Base-by-base conservation (phyloP, 805 yeast species). In the Torulaspora quercuum region DNA sequence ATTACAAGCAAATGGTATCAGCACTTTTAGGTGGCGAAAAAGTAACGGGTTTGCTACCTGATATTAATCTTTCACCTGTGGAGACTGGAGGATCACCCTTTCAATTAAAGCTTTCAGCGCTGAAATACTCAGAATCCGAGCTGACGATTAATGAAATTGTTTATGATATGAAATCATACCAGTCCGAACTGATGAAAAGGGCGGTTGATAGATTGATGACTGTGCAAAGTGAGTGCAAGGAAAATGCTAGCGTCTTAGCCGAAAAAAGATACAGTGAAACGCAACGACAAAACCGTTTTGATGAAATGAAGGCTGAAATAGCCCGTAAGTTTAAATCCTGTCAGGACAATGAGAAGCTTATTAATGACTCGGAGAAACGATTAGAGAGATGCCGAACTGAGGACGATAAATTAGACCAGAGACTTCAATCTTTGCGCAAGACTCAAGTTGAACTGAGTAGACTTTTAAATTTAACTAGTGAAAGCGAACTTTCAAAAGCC, bases 261-360 rank as follows among this genome's bases (percentile, higher is more conserved):
- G 39, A 46, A 1, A 42, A 64, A n/a, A 63, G 67, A 36, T 22
- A 51, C 1, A 55, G 56, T 33, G 70, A 71, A 24, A 69, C 75
- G 3, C 39, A 53, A 8, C 54, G 70, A 28, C 76, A 73, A 39
- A 39, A 53, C 16, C 31, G 49, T 5, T 43, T 70, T 14, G 80
- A 75, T 48, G 50, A 46, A 3, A 46, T 57, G 28, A 68, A 70
- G 46, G 52, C 44, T 2, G 53, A 58, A 20, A 67, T 72, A 16
- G 79, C 75, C 3, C 56, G 53, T 2, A 37, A 52, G 7, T 75
- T 69, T 49, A 68, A 70, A 33, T 53, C 37, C 13, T 33, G 39
- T n/a, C 59, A 57, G 37, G 53, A 48, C 5, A 23, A 27, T 9
- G 58, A 57, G 27, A 51, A 52, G 27, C 15, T 20, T 2, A 32